Conservation (phyloP, 1,284 basidiomycete species). For the Macrocybe sp. region DNA sequence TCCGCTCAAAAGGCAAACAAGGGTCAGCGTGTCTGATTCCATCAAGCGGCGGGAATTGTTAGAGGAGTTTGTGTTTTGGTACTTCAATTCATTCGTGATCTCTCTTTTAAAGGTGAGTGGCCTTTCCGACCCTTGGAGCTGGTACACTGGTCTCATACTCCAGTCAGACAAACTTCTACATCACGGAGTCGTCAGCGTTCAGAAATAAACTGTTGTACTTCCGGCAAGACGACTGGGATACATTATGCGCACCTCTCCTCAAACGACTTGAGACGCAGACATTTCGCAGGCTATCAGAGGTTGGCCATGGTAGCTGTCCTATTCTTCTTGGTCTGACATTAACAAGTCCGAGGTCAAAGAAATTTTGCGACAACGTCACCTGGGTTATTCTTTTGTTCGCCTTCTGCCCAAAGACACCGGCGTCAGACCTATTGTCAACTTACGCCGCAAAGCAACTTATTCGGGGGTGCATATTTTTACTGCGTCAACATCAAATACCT, state of each 20-base stretch:
- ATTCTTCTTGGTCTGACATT: neutral
- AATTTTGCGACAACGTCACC: constrained; percentile 59
- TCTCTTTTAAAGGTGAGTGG: constrained; percentile 70
- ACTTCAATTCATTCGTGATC: constrained; percentile 83
- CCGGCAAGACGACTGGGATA: constrained; percentile 91
- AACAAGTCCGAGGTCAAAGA: constrained; percentile 57
- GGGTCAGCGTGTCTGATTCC: constrained; percentile 63
- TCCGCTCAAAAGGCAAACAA: constrained; percentile 29
- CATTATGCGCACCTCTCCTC: constrained; percentile 77
- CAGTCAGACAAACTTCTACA: constrained; percentile 84
- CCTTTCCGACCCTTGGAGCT: constrained; percentile 3
- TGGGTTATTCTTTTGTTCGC: constrained; percentile 85
- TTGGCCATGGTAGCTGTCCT: constrained; percentile 18
- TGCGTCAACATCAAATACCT: constrained; percentile 20
- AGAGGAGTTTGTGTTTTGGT: constrained; percentile 89
- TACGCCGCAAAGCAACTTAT: constrained; percentile 51
- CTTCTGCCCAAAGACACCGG: constrained; percentile 93
- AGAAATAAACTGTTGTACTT: constrained; percentile 91
- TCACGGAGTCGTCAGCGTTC: constrained; percentile 88
- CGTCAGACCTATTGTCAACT: constrained; percentile 92
- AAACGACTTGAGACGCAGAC: constrained; percentile 64
- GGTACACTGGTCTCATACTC: constrained; percentile 1
- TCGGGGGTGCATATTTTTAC: constrained; percentile 7
- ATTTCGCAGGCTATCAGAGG: constrained; percentile 59
- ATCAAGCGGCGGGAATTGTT: constrained; percentile 73